phyloP scores from a whole-genome alignment of 176 grass and related monocot species.

The Poa pratensis region DNA sequence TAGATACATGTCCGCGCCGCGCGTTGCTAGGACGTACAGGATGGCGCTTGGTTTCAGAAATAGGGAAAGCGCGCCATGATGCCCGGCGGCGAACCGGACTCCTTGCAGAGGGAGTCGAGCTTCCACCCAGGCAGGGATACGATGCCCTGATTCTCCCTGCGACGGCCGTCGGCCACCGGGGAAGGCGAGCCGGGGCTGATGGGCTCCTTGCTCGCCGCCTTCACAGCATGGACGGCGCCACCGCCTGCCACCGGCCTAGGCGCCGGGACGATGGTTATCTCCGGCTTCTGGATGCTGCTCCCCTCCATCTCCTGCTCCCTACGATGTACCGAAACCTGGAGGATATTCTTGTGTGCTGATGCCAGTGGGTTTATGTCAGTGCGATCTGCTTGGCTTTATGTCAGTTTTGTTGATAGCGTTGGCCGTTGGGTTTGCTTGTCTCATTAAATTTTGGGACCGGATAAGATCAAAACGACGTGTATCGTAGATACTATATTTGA shows the following conservation, averaged over 20 bases:
- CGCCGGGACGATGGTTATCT: slow-evolving; percentile 42
- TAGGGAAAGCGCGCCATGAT: slow-evolving; percentile 61
- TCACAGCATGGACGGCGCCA: background rate
- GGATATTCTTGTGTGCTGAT: background rate
- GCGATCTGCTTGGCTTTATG: background rate
- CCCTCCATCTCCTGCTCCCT: slow-evolving; percentile 45
- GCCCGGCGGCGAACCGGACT: slow-evolving; percentile 33
- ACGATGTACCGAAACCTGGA: background rate
- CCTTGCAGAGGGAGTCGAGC: slow-evolving; percentile 69
- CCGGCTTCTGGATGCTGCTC: slow-evolving; percentile 28
- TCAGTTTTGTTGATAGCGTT: background rate
- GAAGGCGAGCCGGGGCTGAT: slow-evolving; percentile 52
- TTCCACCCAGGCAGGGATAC: slow-evolving; percentile 70
- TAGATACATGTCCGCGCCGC: background rate
- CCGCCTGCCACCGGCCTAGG: background rate
- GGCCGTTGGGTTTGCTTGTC: background rate
- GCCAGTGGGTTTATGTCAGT: too few species aligned
- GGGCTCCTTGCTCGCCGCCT: slow-evolving; percentile 46
- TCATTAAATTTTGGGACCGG: background rate
- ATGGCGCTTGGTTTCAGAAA: slow-evolving; percentile 47
- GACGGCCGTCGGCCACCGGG: background rate
- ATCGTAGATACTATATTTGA: background rate
- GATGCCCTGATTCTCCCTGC: slow-evolving; percentile 17
- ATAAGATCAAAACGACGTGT: slow-evolving; percentile 45
- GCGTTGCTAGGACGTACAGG: background rate